Base-by-base conservation (phyloP, 2,329 filamentous ascomycete genomes). In the Epichloe gansuensis region DNA sequence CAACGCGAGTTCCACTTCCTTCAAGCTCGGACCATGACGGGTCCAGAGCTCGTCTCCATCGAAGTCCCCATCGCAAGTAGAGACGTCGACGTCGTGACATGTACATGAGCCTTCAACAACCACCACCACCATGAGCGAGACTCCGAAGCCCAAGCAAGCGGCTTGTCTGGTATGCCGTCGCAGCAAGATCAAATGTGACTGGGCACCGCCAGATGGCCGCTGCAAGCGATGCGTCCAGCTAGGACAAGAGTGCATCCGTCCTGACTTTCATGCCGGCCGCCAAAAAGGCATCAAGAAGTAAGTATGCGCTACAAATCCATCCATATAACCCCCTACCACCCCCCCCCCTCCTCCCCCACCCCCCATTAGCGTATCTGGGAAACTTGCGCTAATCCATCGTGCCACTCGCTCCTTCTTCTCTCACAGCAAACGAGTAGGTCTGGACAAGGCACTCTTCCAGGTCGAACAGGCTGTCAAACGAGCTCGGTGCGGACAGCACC, bases 231-330 rank as follows among this genome's bases (percentile, higher is more conserved):
- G 82, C 63, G 68, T 72, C 51, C 75, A 80, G 60, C 68, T 76
- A 7, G 72, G 75, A 36, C 63, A 69, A 13, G 80, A 86, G 54
- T 88, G 84, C 62, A 70, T 85, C 5, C 79, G 85, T 2, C 84
- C 77, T n/a, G 77, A 77, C n/a, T 86, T 87, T 61, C 83, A 87
- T 55, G 76, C 86, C 4, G 84, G 84, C 7, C 73, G 85, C 48
- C 83, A 86, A 61, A 87, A 87, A 62, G 85, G 84, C 23, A 84
- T 87, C 54, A 88, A 87, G 65, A 88, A 88, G 84, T 84, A 67
- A 88, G 84, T 84, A 67, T 66, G 72, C 12, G 42, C 27, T 11
- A 11, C 23, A 8, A 21, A 2, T 21, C 17, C 2, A 13, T 31
- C 31, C 31, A 9, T 31, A 4, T 31, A 31, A 21, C 17, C 17